Percentiles rank a stretch among this genome's conserved stretches.
phyloP scores from a whole-genome alignment of 108 stramenopile genomes.

The Cyclotella atomus region DNA sequence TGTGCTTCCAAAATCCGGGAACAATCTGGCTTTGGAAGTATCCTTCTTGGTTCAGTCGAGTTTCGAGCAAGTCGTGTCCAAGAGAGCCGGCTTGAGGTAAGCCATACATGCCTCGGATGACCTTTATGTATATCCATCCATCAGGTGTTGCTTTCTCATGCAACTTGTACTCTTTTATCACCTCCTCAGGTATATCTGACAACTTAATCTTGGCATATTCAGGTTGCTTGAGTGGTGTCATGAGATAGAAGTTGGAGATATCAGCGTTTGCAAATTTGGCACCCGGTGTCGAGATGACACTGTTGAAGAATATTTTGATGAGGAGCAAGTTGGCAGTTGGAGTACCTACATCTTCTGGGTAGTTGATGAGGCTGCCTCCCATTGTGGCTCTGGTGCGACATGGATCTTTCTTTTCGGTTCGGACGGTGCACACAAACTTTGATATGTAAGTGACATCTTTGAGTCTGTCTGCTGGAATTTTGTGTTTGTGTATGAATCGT shows the following conservation, averaged over 20 bases:
- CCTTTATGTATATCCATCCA: constrained; percentile 2
- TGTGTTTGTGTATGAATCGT: constrained; percentile 26
- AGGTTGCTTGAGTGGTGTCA: constrained; percentile 26
- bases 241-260: constrained; percentile 10
- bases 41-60: neutral
- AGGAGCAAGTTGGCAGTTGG: constrained; percentile 35
- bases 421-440: constrained; percentile 9
- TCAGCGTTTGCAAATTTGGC: constrained; percentile 36
- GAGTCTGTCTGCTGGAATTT: constrained; percentile 36
- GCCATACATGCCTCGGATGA: constrained; percentile 11
- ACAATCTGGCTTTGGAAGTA: constrained; percentile 14
- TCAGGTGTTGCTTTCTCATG: neutral
- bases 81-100: constrained; percentile 38
- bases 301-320: constrained; percentile 36
- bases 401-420: constrained; percentile 7
- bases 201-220: constrained; percentile 54
- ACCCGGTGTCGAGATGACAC: constrained; percentile 39
- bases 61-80: constrained; percentile 5
- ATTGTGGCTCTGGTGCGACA: constrained; percentile 1
- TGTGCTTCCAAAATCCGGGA: constrained; percentile 28
- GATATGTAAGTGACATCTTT: constrained; percentile 33
- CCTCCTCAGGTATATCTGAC: constrained; percentile 39
- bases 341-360: constrained; percentile 32
- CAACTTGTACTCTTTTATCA: constrained; percentile 48
- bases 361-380: constrained; percentile 21